Conservation (phyloP, 352 stramenopile species). For the Aphanomyces invadans region DNA sequence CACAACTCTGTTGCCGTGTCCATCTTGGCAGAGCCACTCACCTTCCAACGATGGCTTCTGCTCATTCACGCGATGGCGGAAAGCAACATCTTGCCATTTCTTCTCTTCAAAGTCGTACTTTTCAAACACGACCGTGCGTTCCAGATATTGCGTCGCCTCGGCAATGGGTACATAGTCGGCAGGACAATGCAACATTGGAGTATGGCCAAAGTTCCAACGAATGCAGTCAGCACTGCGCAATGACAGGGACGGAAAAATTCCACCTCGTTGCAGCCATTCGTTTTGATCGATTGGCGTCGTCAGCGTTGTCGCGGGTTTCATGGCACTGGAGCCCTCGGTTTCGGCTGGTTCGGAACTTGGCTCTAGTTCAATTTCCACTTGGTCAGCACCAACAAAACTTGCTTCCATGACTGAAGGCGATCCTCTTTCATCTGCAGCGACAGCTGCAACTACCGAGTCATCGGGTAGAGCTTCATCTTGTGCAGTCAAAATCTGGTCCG, state of each 20-base stretch:
- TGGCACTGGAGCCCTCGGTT: background rate
- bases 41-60: slow-evolving; percentile 39
- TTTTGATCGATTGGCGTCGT: background rate
- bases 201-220: slow-evolving; percentile 66
- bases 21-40: slow-evolving; percentile 62
- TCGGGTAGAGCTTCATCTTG: too few relatives aligned
- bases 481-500: too few relatives aligned
- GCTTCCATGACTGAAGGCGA: too few relatives aligned
- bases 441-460: too few relatives aligned
- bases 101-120: slow-evolving; percentile 46
- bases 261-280: slow-evolving; percentile 8
- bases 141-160: slow-evolving; percentile 13
- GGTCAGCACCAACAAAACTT: background rate
- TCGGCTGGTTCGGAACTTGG: background rate
- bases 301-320: background rate
- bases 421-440: too few relatives aligned
- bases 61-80: slow-evolving; percentile 56
- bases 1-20: slow-evolving; percentile 30
- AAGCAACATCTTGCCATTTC: slow-evolving; percentile 45
- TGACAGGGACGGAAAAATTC: slow-evolving; percentile 18
- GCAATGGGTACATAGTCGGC: slow-evolving; percentile 10
- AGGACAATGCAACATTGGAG: slow-evolving; percentile 30
- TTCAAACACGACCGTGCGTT: slow-evolving; percentile 42
- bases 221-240: slow-evolving; percentile 33
- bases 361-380: background rate